phyloP scores from a whole-genome alignment of 1,139 yeast genomes.

The Yamadazyma jaroonii region DNA sequence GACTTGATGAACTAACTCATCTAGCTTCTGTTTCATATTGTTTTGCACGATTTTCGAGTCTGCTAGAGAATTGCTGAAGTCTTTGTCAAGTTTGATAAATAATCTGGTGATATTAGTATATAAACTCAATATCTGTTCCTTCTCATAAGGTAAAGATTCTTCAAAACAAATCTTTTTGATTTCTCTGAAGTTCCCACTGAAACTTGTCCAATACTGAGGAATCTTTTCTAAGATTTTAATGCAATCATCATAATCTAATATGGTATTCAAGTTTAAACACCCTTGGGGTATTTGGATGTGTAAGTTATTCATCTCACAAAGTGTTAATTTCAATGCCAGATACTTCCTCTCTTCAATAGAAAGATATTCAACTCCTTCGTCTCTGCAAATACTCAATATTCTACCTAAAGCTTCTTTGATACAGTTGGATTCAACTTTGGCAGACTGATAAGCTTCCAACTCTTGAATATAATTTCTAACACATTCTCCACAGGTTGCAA shows the following conservation, averaged over 20 bases:
- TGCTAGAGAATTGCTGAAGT: slow-evolving; percentile 15
- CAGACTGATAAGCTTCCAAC: neutral
- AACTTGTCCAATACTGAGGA: slow-evolving; percentile 61
- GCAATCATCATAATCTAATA: slow-evolving; percentile 28
- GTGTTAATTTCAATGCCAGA: slow-evolving; percentile 49
- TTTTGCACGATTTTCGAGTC: slow-evolving; percentile 12
- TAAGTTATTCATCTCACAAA: slow-evolving; percentile 55
- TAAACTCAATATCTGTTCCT: slow-evolving; percentile 45
- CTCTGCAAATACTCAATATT: slow-evolving; percentile 26
- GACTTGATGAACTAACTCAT: slow-evolving; percentile 13
- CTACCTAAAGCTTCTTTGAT: slow-evolving; percentile 23
- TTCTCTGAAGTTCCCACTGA: slow-evolving; percentile 54
- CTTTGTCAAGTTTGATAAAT: slow-evolving; percentile 20
- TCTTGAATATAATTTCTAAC: slow-evolving; percentile 2
- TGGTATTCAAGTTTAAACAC: slow-evolving; percentile 21
- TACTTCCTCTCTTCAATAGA: slow-evolving; percentile 25
- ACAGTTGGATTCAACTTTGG: slow-evolving; percentile 17
- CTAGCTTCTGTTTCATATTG: slow-evolving; percentile 16
- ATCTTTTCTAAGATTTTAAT: slow-evolving; percentile 36
- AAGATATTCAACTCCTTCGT: slow-evolving; percentile 30
- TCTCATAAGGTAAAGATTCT: slow-evolving; percentile 50
- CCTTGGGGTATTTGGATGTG: slow-evolving; percentile 30
- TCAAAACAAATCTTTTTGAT: slow-evolving; percentile 48
- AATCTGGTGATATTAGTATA: slow-evolving; percentile 46
- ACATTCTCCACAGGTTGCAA: slow-evolving; percentile 1